Evolutionary conservation across 2,329 filamentous ascomycete genomes (phyloP).

Genomic region (Magnaporthiopsis rhizophila): DNA sequence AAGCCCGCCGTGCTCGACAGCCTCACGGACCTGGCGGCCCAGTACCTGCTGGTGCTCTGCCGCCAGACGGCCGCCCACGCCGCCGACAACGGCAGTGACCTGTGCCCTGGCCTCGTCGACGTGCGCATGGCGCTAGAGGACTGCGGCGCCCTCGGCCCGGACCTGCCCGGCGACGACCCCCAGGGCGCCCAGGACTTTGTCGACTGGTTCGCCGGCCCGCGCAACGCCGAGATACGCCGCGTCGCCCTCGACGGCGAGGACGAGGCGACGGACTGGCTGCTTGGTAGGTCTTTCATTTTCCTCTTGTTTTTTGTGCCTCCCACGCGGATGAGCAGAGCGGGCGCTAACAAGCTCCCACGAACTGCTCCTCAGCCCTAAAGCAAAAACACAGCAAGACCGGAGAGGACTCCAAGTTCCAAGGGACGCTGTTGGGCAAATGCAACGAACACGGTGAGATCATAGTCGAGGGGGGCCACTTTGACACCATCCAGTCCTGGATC

Average conservation of each 20-base stretch:
- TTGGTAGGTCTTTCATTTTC: constrained; percentile 35
- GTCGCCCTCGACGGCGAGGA: constrained; percentile 64
- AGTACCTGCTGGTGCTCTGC: constrained; percentile 71
- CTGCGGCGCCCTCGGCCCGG: constrained; percentile 64
- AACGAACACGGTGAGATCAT: constrained; percentile 63
- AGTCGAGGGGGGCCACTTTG: constrained; percentile 68
- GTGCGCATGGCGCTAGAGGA: constrained; percentile 81
- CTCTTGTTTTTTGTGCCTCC: background rate
- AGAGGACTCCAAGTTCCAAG: constrained; percentile 78
- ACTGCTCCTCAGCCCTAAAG: constrained; percentile 55
- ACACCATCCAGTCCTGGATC: constrained; percentile 61
- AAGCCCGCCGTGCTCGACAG: constrained; percentile 77
- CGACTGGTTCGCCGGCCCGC: constrained; percentile 66
- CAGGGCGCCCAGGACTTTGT: constrained; percentile 72
- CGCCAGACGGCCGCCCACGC: constrained; percentile 65
- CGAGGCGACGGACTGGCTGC: constrained; percentile 62
- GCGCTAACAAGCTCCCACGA: background rate
- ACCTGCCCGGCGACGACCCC: constrained; percentile 65
- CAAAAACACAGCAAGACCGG: constrained; percentile 88
- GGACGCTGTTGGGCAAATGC: constrained; percentile 70
- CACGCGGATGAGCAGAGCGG: background rate
- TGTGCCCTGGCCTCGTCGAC: constrained; percentile 62
- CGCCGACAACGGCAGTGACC: constrained; percentile 55
- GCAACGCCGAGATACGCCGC: constrained; percentile 72
- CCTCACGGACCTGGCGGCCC: constrained; percentile 76